These are phyloP conservation scores for Aspergillus carbonarius DNA, from an alignment of 2,329 filamentous ascomycete species.

Conservation along the genomic window DNA sequence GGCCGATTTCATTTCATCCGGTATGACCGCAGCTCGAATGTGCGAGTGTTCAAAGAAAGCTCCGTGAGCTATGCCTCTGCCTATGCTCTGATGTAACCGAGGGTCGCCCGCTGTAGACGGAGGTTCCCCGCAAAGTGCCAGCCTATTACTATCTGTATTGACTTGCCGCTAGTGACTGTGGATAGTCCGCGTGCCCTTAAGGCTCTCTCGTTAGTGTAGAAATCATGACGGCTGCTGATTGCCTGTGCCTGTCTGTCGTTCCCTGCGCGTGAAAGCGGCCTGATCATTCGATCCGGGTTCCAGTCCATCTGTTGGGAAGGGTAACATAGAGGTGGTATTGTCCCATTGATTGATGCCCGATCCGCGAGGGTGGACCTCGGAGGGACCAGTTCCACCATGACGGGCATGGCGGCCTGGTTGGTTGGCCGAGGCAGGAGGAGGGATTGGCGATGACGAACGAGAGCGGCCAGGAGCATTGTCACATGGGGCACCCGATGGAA, in stretches of 20 bases:
- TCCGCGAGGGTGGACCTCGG: neutral
- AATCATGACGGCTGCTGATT: neutral
- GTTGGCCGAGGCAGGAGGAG: neutral
- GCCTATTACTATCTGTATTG: neutral
- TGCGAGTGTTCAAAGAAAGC: conserved; percentile 65
- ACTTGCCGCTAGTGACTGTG: neutral
- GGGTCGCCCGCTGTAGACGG: neutral
- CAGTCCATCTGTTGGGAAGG: neutral
- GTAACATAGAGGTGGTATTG: neutral
- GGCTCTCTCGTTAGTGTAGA: neutral
- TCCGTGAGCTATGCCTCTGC: conserved; percentile 96
- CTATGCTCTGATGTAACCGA: conserved; percentile 67
- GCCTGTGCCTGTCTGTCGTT: neutral
- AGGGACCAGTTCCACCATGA: neutral
- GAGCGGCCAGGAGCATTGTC: neutral
- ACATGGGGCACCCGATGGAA: conserved; percentile 5
- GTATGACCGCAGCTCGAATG: conserved; percentile 83
- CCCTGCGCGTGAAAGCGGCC: neutral
- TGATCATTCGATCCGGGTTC: neutral
- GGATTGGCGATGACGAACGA: neutral
- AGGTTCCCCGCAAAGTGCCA: neutral
- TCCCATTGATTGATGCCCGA: neutral
- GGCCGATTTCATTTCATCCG: conserved; percentile 73
- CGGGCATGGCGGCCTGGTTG: neutral
- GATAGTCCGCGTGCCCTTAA: neutral